Evolutionary conservation across 441 rosid genomes (phyloP).

Genomic region (Aquilaria agallochum): DNA sequence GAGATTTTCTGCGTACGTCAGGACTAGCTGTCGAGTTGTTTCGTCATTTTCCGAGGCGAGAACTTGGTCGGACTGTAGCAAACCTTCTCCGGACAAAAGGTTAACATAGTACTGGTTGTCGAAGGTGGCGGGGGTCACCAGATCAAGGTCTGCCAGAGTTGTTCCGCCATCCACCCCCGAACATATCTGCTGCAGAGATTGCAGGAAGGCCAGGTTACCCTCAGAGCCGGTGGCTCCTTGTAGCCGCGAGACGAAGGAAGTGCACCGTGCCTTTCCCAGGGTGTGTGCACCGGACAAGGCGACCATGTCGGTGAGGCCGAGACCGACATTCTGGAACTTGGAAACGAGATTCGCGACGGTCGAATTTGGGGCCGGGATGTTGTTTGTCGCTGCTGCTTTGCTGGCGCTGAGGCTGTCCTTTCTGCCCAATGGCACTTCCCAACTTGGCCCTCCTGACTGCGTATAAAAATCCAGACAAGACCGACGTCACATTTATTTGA

Average conservation of each 20-base stretch:
- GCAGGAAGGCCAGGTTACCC: constrained; percentile 54
- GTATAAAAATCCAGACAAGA: neutral
- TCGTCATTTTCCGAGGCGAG: constrained; percentile 40
- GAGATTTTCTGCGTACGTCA: constrained; percentile 50
- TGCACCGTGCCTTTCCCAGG: constrained; percentile 76
- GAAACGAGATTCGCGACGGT: constrained; percentile 50
- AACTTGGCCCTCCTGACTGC: constrained; percentile 84
- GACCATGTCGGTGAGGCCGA: constrained; percentile 60
- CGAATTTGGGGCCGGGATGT: constrained; percentile 75
- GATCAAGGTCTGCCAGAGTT: constrained; percentile 57
- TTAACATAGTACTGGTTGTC: constrained; percentile 82
- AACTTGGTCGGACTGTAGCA: constrained; percentile 76
- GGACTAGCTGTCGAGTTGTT: constrained; percentile 39
- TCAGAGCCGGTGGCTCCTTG: constrained; percentile 37
- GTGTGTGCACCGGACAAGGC: constrained; percentile 85
- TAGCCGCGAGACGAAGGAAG: constrained; percentile 55
- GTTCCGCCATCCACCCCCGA: constrained; percentile 23
- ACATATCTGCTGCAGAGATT: constrained; percentile 62
- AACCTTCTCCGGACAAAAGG: constrained; percentile 71
- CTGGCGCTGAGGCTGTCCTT: constrained; percentile 62
- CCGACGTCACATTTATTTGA: too few species aligned
- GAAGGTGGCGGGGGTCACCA: constrained; percentile 66
- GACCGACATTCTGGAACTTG: constrained; percentile 70
- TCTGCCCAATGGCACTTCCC: constrained; percentile 84
- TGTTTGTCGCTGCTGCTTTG: constrained; percentile 53